Percentiles rank a stretch among this genome's conserved stretches.
Conservation (phyloP, 2,329 filamentous ascomycete species). For the Apiospora sp. region DNA sequence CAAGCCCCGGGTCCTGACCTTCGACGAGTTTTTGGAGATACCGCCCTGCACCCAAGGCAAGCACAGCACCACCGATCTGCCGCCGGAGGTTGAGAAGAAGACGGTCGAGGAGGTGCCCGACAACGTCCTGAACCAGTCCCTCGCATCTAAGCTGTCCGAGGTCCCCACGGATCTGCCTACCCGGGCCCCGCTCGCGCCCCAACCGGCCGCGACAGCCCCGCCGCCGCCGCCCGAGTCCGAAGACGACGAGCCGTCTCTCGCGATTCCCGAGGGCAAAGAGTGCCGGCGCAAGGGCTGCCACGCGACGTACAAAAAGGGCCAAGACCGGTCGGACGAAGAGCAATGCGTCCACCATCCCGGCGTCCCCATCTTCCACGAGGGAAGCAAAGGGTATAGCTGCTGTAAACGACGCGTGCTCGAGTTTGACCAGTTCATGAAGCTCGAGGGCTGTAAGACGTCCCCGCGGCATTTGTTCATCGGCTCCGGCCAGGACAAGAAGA, state of each 20-base stretch:
- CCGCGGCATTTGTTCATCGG: slow-evolving; percentile 85
- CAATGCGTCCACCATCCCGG: slow-evolving; percentile 90
- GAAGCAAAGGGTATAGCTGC: slow-evolving; percentile 96
- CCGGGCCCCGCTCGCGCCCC: slow-evolving; percentile 51
- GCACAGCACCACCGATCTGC: slow-evolving; percentile 85
- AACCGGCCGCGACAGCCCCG: slow-evolving; percentile 59
- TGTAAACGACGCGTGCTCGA: slow-evolving; percentile 95
- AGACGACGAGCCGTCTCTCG: slow-evolving; percentile 80
- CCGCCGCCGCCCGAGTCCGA: slow-evolving; percentile 79
- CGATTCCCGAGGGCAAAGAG: slow-evolving; percentile 75
- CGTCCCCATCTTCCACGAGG: slow-evolving; percentile 93
- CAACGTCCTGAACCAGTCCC: slow-evolving; percentile 47
- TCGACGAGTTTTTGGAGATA: slow-evolving; percentile 96
- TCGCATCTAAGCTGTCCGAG: slow-evolving; percentile 54
- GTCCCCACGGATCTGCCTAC: slow-evolving; percentile 48
- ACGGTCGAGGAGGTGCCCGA: slow-evolving; percentile 52
- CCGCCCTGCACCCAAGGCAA: slow-evolving; percentile 91
- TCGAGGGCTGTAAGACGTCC: slow-evolving; percentile 88
- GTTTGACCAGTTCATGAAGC: slow-evolving; percentile 98
- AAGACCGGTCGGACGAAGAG: slow-evolving; percentile 69
- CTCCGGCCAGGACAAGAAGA: slow-evolving; percentile 66
- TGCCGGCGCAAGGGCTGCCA: slow-evolving; percentile 84
- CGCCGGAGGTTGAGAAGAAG: slow-evolving; percentile 68
- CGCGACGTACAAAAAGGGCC: slow-evolving; percentile 67
- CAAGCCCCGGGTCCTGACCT: slow-evolving; percentile 94